Base-by-base conservation (phyloP, 352 stramenopile species). In the Phytophthora fragariae region DNA sequence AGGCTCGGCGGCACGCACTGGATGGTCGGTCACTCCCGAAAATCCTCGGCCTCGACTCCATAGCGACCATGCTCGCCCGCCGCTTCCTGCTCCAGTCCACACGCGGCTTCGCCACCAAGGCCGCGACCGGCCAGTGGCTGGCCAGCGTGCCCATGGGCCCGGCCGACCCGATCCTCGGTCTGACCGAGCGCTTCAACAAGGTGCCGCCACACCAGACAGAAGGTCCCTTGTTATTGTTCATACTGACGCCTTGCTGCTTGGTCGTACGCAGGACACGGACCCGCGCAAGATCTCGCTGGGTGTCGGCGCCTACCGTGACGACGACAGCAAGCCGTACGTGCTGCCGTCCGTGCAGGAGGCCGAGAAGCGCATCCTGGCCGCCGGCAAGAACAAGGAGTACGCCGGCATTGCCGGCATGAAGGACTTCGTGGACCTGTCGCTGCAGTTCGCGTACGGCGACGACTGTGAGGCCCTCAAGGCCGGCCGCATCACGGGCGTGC, bases 231-330 rank as follows among this genome's bases (percentile, higher is more conserved):
- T 62, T n/a, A 19, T 49, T 56, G 33, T 11, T 61, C 59, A 70
- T 10, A n/a, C 35, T 29, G 17, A 55, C 57, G 14, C 12, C 12
- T 1, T 46, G 41, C 37, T 76, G 14, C 37, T 29, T 21, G 41
- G 14, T n/a, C 49, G 35, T 47, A 2, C 88, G 50, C 84, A 97
- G 81, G 97, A 98, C 83, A 86, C 89, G 35, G 94, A 99, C 77
- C 49, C 93, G 58, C 76, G 89, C 56, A 99, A 99, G 85, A 93
- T 99, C 5, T 98, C 94, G 88, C 82, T 99, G 27, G 98, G 98
- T 57, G 98, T 99, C n/a, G 98, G 98, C 67, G 98, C 98, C 7
- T 99, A 99, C 86, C 92, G 98, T 72, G 95, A 98, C 70, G 92
- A 98, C 71, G 85, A 96, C 53, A 88, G 89, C 72, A 97, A 98